Evolutionary conservation across 306 rosid genomes (phyloP).

Genomic region (Ziziphus jujuba): DNA sequence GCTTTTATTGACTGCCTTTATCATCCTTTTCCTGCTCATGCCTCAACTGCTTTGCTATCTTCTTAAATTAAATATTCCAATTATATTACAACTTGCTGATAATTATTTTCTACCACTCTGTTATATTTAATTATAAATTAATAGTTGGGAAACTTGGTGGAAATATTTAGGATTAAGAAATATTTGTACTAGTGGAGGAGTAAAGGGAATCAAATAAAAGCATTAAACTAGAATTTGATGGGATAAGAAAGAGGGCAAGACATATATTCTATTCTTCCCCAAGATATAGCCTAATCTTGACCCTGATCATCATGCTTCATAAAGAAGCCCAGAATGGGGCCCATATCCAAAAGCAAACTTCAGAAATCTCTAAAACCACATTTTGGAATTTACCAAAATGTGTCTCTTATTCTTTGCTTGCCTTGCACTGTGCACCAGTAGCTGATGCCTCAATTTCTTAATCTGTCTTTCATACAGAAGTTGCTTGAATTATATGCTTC

Average conservation of each 20-base stretch:
- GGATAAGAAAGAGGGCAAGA: slow-evolving; percentile 40
- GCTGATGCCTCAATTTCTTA: slow-evolving; percentile 17
- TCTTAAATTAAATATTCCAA: too few relatives aligned
- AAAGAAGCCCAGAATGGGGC: slow-evolving; percentile 52
- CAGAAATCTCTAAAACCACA: neutral
- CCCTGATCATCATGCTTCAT: slow-evolving; percentile 51
- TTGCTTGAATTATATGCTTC: neutral
- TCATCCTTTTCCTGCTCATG: too few relatives aligned
- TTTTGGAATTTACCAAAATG: slow-evolving; percentile 42
- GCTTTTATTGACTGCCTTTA: neutral
- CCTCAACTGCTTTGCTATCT: too few relatives aligned
- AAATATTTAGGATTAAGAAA: slow-evolving; percentile 30
- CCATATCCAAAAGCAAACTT: slow-evolving; percentile 39
- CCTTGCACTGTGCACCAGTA: slow-evolving; percentile 25
- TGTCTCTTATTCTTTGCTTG: slow-evolving; percentile 44
- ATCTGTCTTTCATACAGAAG: neutral
- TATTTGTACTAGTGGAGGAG: slow-evolving; percentile 46
- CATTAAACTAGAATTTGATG: slow-evolving; percentile 23
- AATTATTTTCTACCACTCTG: slow-evolving; percentile 8
- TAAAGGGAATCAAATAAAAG: slow-evolving; percentile 33
- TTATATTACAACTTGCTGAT: slow-evolving; percentile 24
- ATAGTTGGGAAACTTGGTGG: slow-evolving; percentile 29
- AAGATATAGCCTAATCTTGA: slow-evolving; percentile 41
- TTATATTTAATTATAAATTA: slow-evolving; percentile 5
- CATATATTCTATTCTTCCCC: slow-evolving; percentile 41